A percentile compares a stretch with the other conserved stretches of the same genome.
Evolutionary conservation across 2,329 filamentous ascomycete genomes (phyloP).

Genomic region (Fusarium albidum): DNA sequence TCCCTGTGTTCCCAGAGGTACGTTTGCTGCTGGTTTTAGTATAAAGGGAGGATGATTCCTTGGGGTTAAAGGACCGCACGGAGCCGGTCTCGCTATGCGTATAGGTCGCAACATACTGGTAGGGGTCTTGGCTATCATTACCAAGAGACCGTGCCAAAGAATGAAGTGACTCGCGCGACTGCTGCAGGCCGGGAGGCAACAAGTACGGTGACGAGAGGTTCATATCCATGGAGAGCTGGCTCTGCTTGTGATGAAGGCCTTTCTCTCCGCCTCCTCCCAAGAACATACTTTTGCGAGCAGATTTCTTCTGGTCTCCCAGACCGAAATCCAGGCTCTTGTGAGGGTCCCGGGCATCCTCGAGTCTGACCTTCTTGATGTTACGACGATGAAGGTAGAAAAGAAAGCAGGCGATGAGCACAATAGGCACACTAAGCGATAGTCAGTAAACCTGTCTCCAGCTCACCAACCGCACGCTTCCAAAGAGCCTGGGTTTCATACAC

Average conservation of each 20-base stretch:
- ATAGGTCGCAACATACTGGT: slow-evolving; percentile 70
- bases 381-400: slow-evolving; percentile 82
- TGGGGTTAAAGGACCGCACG: slow-evolving; percentile 58
- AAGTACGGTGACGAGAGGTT: slow-evolving; percentile 86
- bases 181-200: slow-evolving; percentile 82
- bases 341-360: slow-evolving; percentile 85
- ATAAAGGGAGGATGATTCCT: slow-evolving; percentile 56
- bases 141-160: slow-evolving; percentile 81
- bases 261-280: slow-evolving; percentile 65
- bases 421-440: slow-evolving; percentile 70
- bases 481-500: slow-evolving; percentile 61
- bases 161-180: slow-evolving; percentile 85
- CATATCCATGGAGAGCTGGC: slow-evolving; percentile 76
- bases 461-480: slow-evolving; percentile 2
- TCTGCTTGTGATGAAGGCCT: slow-evolving; percentile 49
- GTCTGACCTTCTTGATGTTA: slow-evolving; percentile 73
- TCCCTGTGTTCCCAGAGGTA: slow-evolving; percentile 42
- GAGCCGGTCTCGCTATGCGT: slow-evolving; percentile 65
- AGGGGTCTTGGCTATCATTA: slow-evolving; percentile 83
- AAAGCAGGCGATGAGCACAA: slow-evolving; percentile 71
- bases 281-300: slow-evolving; percentile 47
- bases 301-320: slow-evolving; percentile 60
- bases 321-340: slow-evolving; percentile 95
- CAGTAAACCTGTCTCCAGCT: slow-evolving; percentile 22
- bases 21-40: slow-evolving; percentile 52